Evolutionary conservation across 768 basidiomycete species (phyloP).

Genomic region (Hebeloma cylindrosporum): DNA sequence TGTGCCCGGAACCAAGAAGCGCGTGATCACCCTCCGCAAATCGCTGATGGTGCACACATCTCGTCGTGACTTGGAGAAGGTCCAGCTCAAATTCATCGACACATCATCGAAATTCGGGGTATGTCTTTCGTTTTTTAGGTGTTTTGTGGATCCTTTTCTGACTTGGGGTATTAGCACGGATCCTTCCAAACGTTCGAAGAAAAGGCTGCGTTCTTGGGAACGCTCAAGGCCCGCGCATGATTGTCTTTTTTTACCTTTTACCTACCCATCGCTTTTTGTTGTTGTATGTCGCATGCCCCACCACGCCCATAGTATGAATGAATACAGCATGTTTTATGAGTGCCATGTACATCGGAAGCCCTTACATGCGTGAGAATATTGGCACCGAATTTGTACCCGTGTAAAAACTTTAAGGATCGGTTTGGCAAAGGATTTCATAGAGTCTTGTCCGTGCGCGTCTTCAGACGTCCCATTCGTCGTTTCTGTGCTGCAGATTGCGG

Average conservation of each 20-base stretch:
- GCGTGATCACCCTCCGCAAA: constrained; percentile 96
- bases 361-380: constrained; percentile 18
- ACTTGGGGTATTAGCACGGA: constrained; percentile 63
- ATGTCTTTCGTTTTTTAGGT: constrained; percentile 33
- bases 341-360: too few relatives aligned
- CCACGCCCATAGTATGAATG: constrained; percentile 16
- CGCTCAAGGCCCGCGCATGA: constrained; percentile 83
- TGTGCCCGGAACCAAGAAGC: constrained; percentile 95
- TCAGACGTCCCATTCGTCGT: constrained; percentile 30
- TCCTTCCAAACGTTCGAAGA: constrained; percentile 97
- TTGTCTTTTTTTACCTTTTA: constrained; percentile 33
- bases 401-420: constrained; percentile 22
- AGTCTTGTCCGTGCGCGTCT: constrained; percentile 31
- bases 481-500: constrained; percentile 30
- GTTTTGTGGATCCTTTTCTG: not conserved
- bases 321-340: constrained; percentile 20
- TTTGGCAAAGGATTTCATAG: not conserved
- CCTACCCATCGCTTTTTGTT: constrained; percentile 39
- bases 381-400: constrained; percentile 1
- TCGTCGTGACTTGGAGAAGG: constrained; percentile 96
- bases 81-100: constrained; percentile 97
- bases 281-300: constrained; percentile 41
- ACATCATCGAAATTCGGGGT: constrained; percentile 97
- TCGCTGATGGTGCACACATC: constrained; percentile 96
- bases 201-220: constrained; percentile 92